phyloP scores from a whole-genome alignment of 768 basidiomycete genomes.

The Gelatoporia subvermispora region DNA sequence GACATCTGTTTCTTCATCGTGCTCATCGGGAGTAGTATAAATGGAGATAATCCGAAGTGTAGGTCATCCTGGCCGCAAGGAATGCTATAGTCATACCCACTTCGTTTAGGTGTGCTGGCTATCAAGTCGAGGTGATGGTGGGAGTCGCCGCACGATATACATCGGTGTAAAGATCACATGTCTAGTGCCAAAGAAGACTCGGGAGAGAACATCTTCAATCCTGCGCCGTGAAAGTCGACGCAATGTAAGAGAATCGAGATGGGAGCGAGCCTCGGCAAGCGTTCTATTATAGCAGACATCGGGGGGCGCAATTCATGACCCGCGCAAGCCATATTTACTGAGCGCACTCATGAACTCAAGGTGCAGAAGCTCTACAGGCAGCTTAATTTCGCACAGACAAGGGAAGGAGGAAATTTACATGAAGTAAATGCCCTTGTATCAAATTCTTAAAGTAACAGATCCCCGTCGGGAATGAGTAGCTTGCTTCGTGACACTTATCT shows the following conservation, averaged over 20 bases:
- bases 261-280: slow-evolving; percentile 20
- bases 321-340: slow-evolving; percentile 26
- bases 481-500: background rate
- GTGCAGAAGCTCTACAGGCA: slow-evolving; percentile 16
- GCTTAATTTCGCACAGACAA: background rate
- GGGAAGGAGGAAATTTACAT: no score
- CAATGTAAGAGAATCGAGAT: slow-evolving; percentile 20
- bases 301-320: slow-evolving; percentile 28
- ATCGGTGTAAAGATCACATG: background rate
- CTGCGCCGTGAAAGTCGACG: slow-evolving; percentile 23
- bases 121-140: background rate
- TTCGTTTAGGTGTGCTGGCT: no score
- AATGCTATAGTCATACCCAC: no score
- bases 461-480: slow-evolving; percentile 18
- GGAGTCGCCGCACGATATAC: background rate
- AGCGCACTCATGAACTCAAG: slow-evolving; percentile 29
- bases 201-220: background rate
- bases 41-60: no score
- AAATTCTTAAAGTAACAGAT: slow-evolving; percentile 14
- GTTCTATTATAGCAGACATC: slow-evolving; percentile 24
- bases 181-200: background rate
- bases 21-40: no score
- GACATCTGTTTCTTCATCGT: no score
- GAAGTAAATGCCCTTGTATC: slow-evolving; percentile 5
- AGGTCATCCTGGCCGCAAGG: no score